Conservation (phyloP, 345 rosid species). For the Capsella bursapastoris region DNA sequence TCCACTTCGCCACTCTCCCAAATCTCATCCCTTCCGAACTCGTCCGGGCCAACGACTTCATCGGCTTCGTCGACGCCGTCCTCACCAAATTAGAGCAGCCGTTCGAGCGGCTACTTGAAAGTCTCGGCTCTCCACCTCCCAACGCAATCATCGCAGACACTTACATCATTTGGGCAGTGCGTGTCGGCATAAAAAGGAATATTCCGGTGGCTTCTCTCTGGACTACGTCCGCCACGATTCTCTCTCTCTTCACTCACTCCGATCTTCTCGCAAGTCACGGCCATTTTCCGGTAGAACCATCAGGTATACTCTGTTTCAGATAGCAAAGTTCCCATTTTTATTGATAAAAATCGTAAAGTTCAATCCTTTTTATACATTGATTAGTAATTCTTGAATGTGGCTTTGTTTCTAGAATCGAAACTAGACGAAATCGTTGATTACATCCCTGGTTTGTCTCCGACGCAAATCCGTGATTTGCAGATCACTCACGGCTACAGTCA, state of each 20-base stretch:
- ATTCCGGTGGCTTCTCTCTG: slow-evolving; percentile 59
- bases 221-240: slow-evolving; percentile 45
- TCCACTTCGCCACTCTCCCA: slow-evolving; percentile 44
- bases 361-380: not conserved
- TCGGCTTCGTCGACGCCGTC: slow-evolving; percentile 40
- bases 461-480: slow-evolving; percentile 42
- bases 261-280: slow-evolving; percentile 38
- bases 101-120: slow-evolving; percentile 46
- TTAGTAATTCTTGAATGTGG: not conserved
- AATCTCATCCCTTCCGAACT: slow-evolving; percentile 41
- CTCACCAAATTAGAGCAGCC: slow-evolving; percentile 44
- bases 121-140: slow-evolving; percentile 35
- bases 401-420: slow-evolving; percentile 23
- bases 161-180: slow-evolving; percentile 42
- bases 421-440: slow-evolving; percentile 46
- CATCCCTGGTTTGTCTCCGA: slow-evolving; percentile 50
- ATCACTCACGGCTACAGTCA: slow-evolving; percentile 38
- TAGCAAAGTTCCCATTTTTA: not conserved
- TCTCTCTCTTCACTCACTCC: slow-evolving; percentile 41
- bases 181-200: slow-evolving; percentile 45
- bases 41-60: slow-evolving; percentile 39
- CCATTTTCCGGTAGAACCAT: slow-evolving; percentile 38
- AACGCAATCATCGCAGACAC: slow-evolving; percentile 43
- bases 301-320: slow-evolving; percentile 35
- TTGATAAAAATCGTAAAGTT: not conserved